Evolutionary conservation across 2,329 filamentous ascomycete species (phyloP).

Genomic region (Colletotrichum paranaense): DNA sequence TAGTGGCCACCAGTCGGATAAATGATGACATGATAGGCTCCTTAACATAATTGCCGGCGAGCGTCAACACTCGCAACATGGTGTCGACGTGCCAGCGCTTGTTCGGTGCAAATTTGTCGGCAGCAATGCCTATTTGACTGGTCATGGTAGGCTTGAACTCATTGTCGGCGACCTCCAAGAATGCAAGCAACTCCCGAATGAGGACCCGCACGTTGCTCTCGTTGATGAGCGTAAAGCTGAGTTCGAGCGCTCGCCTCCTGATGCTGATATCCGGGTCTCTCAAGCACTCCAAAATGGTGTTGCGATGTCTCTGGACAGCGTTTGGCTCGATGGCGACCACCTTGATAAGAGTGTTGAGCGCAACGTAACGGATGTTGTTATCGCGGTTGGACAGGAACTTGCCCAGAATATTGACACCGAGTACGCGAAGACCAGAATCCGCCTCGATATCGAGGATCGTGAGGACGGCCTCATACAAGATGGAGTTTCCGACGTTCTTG

Average conservation of each 20-base stretch:
- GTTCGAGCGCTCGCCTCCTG: constrained; percentile 90
- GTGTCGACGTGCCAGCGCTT: constrained; percentile 99
- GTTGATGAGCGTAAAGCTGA: constrained; percentile 98
- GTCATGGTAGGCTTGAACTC: constrained; percentile 99
- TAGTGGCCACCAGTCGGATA: constrained; percentile 93
- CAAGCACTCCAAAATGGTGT: constrained; percentile 96
- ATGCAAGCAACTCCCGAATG: constrained; percentile 91
- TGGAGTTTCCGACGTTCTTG: constrained; percentile 98
- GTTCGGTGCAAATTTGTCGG: constrained; percentile 94
- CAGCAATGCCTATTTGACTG: constrained; percentile 95
- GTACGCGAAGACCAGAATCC: constrained; percentile 90
- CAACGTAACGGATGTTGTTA: constrained; percentile 99
- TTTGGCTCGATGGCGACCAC: constrained; percentile 98
- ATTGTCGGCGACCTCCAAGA: constrained; percentile 96
- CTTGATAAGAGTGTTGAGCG: constrained; percentile 96
- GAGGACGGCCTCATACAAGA: constrained; percentile 95
- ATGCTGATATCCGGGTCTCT: constrained; percentile 99
- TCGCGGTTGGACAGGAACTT: constrained; percentile 99
- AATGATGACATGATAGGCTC: constrained; percentile 98
- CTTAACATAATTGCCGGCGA: constrained; percentile 97
- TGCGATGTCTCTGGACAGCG: constrained; percentile 94
- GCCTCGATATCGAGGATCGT: constrained; percentile 99
- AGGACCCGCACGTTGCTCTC: constrained; percentile 95
- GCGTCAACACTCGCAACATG: constrained; percentile 91
- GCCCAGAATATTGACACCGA: constrained; percentile 97